Evolutionary conservation across 192 early-diverging fungal species (phyloP).

Genomic region (Chytriomyces sp.): DNA sequence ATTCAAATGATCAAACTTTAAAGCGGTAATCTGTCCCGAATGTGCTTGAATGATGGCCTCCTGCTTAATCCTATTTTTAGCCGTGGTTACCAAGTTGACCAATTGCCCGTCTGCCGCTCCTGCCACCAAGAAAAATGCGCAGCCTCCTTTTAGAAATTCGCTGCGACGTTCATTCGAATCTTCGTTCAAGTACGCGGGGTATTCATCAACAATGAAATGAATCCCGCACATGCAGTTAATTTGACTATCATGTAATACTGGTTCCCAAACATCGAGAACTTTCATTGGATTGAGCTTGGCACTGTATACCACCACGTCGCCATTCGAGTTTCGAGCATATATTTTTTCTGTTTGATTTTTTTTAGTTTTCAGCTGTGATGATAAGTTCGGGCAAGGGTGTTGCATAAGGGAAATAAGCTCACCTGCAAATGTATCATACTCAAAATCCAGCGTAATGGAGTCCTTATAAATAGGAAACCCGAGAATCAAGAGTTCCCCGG

Average conservation of each 20-base stretch:
- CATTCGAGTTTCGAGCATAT: constrained; percentile 32
- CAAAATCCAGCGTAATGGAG: constrained; percentile 8
- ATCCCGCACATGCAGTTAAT: constrained; percentile 28
- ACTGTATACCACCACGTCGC: constrained; percentile 35
- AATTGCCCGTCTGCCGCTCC: constrained; percentile 43
- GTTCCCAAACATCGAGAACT: constrained; percentile 36
- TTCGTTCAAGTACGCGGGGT: neutral
- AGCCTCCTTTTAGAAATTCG: neutral
- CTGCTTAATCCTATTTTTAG: constrained; percentile 16
- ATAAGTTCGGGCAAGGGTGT: too few relatives aligned
- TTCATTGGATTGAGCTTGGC: constrained; percentile 43
- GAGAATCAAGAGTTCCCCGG: constrained; percentile 30
- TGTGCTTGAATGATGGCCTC: constrained; percentile 42
- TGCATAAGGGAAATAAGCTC: neutral
- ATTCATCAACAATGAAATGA: constrained; percentile 19
- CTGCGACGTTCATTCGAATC: constrained; percentile 25
- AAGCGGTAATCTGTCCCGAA: constrained; percentile 20
- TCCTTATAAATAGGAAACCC: constrained; percentile 47
- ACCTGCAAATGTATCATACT: constrained; percentile 29
- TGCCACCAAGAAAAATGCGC: constrained; percentile 29
- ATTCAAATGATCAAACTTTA: constrained; percentile 33
- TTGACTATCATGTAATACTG: neutral
- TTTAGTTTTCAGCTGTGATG: neutral
- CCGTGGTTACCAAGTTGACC: neutral
- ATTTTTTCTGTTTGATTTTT: constrained; percentile 24